These are phyloP conservation scores for Dendrocalamus latiflorus DNA, from an alignment of 202 grass and related monocot species.

Conservation along the genomic window DNA sequence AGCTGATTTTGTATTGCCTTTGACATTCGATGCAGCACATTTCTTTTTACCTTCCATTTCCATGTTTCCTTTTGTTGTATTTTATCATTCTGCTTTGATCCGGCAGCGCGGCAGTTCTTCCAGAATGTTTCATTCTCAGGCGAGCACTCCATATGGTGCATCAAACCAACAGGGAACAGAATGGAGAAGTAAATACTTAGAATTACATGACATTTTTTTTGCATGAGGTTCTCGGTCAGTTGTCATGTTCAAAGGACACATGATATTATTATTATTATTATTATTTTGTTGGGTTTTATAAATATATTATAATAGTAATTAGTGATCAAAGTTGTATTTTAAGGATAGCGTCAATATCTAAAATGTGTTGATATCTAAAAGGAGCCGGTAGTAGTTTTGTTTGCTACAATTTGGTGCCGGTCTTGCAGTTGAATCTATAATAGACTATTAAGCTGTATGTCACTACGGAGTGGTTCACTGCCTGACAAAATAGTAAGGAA, in stretches of 20 bases:
- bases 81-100: background rate
- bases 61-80: background rate
- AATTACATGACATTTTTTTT: constrained; percentile 56
- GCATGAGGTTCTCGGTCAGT: constrained; percentile 37
- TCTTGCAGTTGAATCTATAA: no score
- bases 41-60: background rate
- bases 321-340: no score
- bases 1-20: constrained; percentile 11
- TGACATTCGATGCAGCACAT: background rate
- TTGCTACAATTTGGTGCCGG: no score
- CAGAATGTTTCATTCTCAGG: constrained; percentile 19
- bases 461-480: no score
- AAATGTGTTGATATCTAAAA: no score
- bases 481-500: no score
- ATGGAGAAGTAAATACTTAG: constrained; percentile 49
- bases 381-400: no score
- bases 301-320: no score
- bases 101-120: constrained; percentile 27
- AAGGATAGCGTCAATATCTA: no score
- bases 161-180: constrained; percentile 28
- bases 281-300: no score
- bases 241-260: constrained; percentile 6
- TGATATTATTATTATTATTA: no score
- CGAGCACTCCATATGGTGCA: background rate
- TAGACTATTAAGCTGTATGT: no score